Percentiles rank a stretch among this genome's conserved stretches.
phyloP scores from a whole-genome alignment of 2,329 filamentous ascomycete genomes.

The Fusarium hostae region DNA sequence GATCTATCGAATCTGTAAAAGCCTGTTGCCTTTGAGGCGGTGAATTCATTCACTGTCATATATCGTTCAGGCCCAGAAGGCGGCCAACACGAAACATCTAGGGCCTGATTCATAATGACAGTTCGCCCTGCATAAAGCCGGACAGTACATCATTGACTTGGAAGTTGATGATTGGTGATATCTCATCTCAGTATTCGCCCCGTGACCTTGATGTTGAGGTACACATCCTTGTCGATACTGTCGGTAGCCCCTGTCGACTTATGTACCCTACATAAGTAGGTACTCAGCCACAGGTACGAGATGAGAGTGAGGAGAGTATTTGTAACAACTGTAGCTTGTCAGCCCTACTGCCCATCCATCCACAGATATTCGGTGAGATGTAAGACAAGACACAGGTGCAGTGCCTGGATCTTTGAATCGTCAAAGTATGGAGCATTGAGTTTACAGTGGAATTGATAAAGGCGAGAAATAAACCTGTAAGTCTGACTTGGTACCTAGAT shows the following conservation, averaged over 20 bases:
- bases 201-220: conserved; percentile 24
- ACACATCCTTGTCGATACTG: conserved; percentile 12
- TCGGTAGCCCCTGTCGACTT: conserved; percentile 17
- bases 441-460: neutral
- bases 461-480: neutral
- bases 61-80: conserved; percentile 2
- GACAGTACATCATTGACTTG: conserved; percentile 11
- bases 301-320: neutral
- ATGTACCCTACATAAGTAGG: neutral
- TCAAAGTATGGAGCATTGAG: neutral
- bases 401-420: neutral
- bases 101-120: conserved; percentile 24
- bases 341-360: conserved; percentile 8
- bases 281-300: conserved; percentile 11
- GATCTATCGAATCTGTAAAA: neutral
- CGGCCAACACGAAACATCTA: conserved; percentile 13
- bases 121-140: conserved; percentile 35
- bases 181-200: conserved; percentile 8
- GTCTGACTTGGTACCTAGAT: neutral
- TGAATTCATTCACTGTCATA: conserved; percentile 13
- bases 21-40: conserved; percentile 6
- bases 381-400: neutral
- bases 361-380: neutral
- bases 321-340: neutral
- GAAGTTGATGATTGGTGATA: conserved; percentile 36